These are phyloP conservation scores for Neopestalotiopsis rosae DNA, from an alignment of 2,329 filamentous ascomycete genomes.

Conservation along the genomic window DNA sequence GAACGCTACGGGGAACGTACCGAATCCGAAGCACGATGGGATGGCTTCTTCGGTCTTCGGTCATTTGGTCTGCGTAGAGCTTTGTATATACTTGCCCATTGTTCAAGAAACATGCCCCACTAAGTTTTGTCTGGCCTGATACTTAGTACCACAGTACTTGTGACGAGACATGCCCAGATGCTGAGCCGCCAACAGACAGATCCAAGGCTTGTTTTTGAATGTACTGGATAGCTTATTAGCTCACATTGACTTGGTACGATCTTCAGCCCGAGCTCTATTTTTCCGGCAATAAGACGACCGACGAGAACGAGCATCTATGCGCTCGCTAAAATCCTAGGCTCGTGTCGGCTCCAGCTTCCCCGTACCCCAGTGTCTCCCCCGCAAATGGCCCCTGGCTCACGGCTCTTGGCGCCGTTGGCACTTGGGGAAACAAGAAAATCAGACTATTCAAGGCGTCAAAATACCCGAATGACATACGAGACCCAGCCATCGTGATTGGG, in stretches of 20 bases:
- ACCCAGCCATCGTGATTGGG: neutral
- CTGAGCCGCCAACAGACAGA: too few species aligned
- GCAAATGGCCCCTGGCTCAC: neutral
- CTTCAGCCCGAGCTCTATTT: neutral
- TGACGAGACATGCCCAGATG: neutral
- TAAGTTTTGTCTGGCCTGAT: neutral
- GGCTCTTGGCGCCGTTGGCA: neutral
- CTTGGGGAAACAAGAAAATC: neutral
- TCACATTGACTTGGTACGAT: too few species aligned
- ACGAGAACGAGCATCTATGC: neutral
- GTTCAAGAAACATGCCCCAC: too few species aligned
- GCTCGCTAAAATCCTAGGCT: constrained; percentile 2
- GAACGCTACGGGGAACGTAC: too few species aligned
- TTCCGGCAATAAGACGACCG: neutral
- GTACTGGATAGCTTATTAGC: too few species aligned
- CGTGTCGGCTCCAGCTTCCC: constrained; percentile 13
- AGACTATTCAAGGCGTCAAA: neutral
- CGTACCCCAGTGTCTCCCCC: neutral
- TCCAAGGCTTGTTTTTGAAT: too few species aligned
- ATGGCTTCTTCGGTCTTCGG: too few species aligned
- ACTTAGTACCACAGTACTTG: neutral
- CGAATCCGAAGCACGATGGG: too few species aligned
- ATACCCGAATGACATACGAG: neutral
- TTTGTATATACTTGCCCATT: too few species aligned
- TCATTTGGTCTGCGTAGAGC: too few species aligned